Evolutionary conservation across 306 rosid species (phyloP).

Genomic region (Vicia sativa): DNA sequence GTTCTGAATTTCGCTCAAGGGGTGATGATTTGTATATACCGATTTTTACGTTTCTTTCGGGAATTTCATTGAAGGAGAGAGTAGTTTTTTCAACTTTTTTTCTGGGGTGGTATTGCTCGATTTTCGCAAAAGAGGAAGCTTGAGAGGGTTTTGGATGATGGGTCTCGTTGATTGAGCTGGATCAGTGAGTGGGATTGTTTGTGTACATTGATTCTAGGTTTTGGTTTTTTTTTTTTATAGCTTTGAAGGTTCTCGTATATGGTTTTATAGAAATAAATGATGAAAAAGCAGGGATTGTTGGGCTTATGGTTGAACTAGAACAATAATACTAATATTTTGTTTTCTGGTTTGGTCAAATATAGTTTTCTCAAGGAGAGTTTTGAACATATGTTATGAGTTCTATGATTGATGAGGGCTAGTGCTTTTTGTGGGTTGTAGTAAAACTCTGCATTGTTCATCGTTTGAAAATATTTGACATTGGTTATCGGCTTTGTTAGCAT

Average conservation of each 20-base stretch:
- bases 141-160: conserved; percentile 37
- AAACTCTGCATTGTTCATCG: conserved; percentile 34
- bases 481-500: conserved; percentile 38
- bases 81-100: conserved; percentile 18
- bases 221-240: conserved; percentile 28
- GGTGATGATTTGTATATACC: conserved; percentile 39
- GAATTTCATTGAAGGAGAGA: conserved; percentile 43
- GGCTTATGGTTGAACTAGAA: conserved; percentile 32
- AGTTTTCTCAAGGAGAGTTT: conserved; percentile 10
- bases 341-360: conserved; percentile 22
- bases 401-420: conserved; percentile 34
- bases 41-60: conserved; percentile 24
- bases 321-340: conserved; percentile 4
- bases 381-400: conserved; percentile 37
- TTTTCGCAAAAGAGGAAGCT: conserved; percentile 41
- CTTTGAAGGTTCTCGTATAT: conserved; percentile 38
- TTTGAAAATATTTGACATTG: conserved; percentile 23
- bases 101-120: conserved; percentile 33
- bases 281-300: conserved; percentile 38
- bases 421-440: conserved; percentile 29
- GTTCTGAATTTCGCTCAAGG: conserved; percentile 38
- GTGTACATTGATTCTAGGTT: too few relatives aligned
- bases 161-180: conserved; percentile 57
- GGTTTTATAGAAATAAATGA: conserved; percentile 29
- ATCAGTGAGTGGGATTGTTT: conserved; percentile 50